These are phyloP conservation scores for Chrysoporthe puriensis DNA, from an alignment of 2,329 filamentous ascomycete species.

Conservation along the genomic window DNA sequence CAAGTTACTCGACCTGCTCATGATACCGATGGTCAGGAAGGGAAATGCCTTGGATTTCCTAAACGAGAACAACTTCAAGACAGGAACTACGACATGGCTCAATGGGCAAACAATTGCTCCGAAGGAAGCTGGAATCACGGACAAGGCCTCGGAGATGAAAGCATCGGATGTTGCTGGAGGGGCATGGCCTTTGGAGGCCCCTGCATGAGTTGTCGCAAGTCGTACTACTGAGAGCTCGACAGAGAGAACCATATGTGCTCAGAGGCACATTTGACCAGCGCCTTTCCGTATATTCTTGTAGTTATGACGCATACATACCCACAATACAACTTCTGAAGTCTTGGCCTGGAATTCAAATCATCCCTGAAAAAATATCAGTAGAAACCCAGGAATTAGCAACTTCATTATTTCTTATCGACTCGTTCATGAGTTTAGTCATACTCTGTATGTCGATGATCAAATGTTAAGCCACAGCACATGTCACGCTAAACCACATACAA, in stretches of 20 bases:
- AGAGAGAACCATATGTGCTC: background rate
- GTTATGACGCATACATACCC: background rate
- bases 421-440: background rate
- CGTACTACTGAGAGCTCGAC: background rate
- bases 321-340: background rate
- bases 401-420: background rate
- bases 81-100: conserved; percentile 22
- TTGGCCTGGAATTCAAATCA: background rate
- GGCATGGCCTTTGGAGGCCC: background rate
- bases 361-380: background rate
- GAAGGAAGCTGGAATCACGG: conserved; percentile 11
- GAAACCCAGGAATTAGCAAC: background rate
- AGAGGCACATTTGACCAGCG: background rate
- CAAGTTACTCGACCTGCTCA: conserved; percentile 22
- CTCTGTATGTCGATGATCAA: too few species aligned
- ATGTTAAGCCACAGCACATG: too few species aligned
- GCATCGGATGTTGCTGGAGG: background rate
- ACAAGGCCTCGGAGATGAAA: background rate
- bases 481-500: too few species aligned
- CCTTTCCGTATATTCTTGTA: background rate
- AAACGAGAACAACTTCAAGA: conserved; percentile 23
- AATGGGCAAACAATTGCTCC: conserved; percentile 16
- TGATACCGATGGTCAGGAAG: conserved; percentile 24
- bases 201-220: background rate
- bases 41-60: conserved; percentile 24